Evolutionary conservation across 352 stramenopile species (phyloP).

Genomic region (Lagenidium sp.): DNA sequence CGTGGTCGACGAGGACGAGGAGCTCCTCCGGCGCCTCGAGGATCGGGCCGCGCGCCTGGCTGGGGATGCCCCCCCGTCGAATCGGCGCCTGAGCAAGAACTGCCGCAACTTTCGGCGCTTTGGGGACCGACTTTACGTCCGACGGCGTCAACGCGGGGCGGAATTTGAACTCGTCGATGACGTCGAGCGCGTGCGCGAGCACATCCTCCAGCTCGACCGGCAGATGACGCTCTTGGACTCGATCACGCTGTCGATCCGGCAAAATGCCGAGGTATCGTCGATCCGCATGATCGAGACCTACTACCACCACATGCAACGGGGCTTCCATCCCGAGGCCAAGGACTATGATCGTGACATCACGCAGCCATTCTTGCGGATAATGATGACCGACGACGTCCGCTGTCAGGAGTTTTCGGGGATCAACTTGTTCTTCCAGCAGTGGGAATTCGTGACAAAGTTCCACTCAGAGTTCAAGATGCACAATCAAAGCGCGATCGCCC

Average conservation of each 20-base stretch:
- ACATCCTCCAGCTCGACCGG: constrained; percentile 12
- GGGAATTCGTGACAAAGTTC: constrained; percentile 22
- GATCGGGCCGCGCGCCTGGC: too few relatives aligned
- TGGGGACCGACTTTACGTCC: constrained; percentile 3
- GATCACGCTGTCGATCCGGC: constrained; percentile 7
- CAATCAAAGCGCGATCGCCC: constrained; percentile 10
- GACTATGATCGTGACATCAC: constrained; percentile 1
- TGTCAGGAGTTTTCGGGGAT: constrained; percentile 23
- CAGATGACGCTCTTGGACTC: constrained; percentile 17
- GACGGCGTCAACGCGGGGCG: constrained; percentile 1
- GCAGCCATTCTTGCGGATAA: constrained; percentile 15
- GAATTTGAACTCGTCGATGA: constrained; percentile 2
- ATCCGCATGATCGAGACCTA: constrained; percentile 25
- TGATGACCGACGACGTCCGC: constrained; percentile 18
- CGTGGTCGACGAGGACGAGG: not conserved
- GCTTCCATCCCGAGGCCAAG: constrained; percentile 5
- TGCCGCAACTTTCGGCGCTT: constrained; percentile 10
- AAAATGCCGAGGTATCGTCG: constrained; percentile 19
- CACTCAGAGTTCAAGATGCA: constrained; percentile 19
- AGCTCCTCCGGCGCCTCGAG: too few relatives aligned
- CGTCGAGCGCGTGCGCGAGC: constrained; percentile 6
- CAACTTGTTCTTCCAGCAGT: constrained; percentile 31
- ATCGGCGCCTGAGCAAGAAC: constrained; percentile 11
- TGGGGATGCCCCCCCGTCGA: not conserved
- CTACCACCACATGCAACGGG: constrained; percentile 20